phyloP scores from a whole-genome alignment of 768 basidiomycete genomes.

The Rhizopogon sp. region DNA sequence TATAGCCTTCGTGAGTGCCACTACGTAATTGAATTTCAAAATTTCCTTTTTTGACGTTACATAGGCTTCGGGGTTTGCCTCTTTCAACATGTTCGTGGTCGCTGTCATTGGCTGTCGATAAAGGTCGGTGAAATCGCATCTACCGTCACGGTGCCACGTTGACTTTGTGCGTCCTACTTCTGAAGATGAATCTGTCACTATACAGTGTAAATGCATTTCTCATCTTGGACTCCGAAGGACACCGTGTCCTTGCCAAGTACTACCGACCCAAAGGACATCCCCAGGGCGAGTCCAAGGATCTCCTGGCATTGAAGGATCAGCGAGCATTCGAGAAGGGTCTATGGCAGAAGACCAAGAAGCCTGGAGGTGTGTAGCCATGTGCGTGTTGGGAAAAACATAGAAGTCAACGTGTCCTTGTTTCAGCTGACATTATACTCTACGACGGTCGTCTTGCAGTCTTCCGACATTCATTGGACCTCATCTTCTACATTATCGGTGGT shows the following conservation, averaged over 20 bases:
- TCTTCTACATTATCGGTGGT: slow-evolving; percentile 88
- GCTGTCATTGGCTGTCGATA: not conserved
- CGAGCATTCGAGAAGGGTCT: slow-evolving; percentile 93
- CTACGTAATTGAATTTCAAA: slow-evolving; percentile 10
- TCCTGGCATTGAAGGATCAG: slow-evolving; percentile 83
- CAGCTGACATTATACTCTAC: slow-evolving; percentile 92
- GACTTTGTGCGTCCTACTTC: not conserved
- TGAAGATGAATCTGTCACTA: slow-evolving; percentile 68
- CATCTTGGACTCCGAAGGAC: slow-evolving; percentile 92
- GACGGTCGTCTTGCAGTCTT: slow-evolving; percentile 89
- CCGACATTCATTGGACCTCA: slow-evolving; percentile 92
- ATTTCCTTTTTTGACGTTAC: slow-evolving; percentile 10
- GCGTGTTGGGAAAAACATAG: not conserved
- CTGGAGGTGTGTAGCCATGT: slow-evolving; percentile 59
- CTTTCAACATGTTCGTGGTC: not conserved
- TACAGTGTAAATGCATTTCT: slow-evolving; percentile 86
- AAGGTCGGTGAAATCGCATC: not conserved
- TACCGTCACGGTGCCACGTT: not conserved
- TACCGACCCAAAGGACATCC: slow-evolving; percentile 72
- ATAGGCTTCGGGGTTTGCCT: not conserved
- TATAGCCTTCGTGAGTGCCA: no score
- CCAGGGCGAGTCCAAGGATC: slow-evolving; percentile 55
- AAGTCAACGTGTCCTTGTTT: not conserved
- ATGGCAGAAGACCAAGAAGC: slow-evolving; percentile 93
- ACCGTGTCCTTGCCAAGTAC: slow-evolving; percentile 94